A percentile compares a stretch with the other conserved stretches of the same genome.
phyloP scores from a whole-genome alignment of 139 green algal species.

The Picochlorum sp. region DNA sequence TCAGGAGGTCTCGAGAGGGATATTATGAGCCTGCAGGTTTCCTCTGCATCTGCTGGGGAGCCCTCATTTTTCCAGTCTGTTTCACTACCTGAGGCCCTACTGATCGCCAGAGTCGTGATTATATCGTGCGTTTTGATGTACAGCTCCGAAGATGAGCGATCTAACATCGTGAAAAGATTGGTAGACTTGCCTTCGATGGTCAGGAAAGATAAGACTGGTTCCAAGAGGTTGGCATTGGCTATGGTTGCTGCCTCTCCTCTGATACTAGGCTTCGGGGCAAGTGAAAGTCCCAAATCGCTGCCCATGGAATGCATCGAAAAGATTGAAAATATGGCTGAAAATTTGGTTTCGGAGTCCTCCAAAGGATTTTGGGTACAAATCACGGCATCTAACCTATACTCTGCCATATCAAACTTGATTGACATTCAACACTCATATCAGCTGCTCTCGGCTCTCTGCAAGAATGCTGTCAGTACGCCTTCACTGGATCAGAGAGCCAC shows the following conservation, averaged over 20 bases:
- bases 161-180: background rate
- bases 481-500: constrained; percentile 37
- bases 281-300: background rate
- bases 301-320: background rate
- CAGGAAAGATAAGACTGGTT: constrained; percentile 11
- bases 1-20: constrained; percentile 26
- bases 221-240: constrained; percentile 21
- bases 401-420: constrained; percentile 40
- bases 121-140: background rate
- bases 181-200: background rate
- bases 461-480: constrained; percentile 24
- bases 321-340: constrained; percentile 33
- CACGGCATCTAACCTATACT: constrained; percentile 52
- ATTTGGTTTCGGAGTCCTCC: constrained; percentile 36
- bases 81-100: constrained; percentile 41
- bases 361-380: constrained; percentile 34
- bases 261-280: background rate
- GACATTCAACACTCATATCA: constrained; percentile 27
- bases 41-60: too few relatives aligned
- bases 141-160: background rate
- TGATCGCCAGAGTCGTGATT: constrained; percentile 42
- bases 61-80: constrained; percentile 10
- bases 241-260: background rate
- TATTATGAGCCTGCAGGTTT: too few relatives aligned
- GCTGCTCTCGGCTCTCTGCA: constrained; percentile 13